Conservation (phyloP, 345 rosid genomes). For the Anastatica hierochuntica region DNA sequence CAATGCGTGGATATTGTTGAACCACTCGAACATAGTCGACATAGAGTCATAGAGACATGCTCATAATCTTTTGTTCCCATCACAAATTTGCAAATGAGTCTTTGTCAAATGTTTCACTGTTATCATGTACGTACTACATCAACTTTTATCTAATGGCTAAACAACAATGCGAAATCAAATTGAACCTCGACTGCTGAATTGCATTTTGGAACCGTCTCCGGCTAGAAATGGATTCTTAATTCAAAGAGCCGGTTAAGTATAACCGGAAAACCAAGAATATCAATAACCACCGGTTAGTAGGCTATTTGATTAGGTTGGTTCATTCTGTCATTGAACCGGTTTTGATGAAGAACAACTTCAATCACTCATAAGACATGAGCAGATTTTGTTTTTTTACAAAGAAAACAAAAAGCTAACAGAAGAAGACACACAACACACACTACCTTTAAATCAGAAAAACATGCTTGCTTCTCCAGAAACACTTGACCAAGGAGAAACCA, state of each 20-base stretch:
- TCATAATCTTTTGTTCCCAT: slow-evolving; percentile 15
- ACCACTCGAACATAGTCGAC: slow-evolving; percentile 4
- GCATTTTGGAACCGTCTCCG: too few relatives aligned
- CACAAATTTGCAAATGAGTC: slow-evolving; percentile 5
- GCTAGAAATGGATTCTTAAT: too few relatives aligned
- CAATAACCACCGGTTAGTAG: too few relatives aligned
- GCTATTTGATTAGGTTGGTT: too few relatives aligned
- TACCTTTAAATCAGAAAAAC: slow-evolving; percentile 2
- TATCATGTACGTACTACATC: too few relatives aligned
- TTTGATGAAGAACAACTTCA: neutral
- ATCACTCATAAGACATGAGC: slow-evolving; percentile 28
- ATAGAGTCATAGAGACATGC: slow-evolving; percentile 7
- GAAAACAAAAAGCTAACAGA: slow-evolving; percentile 1
- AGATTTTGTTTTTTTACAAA: slow-evolving; percentile 19
- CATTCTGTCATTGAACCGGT: neutral
- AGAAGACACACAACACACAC: slow-evolving; percentile 15
- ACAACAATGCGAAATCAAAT: too few relatives aligned
- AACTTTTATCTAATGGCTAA: too few relatives aligned
- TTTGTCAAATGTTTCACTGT: neutral
- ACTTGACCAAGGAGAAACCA: slow-evolving; percentile 4
- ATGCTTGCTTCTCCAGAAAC: slow-evolving; percentile 11
- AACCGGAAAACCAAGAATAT: too few relatives aligned
- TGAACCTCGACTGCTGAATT: too few relatives aligned
- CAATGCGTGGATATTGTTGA: slow-evolving; percentile 21
- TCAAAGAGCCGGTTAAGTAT: too few relatives aligned